phyloP scores from a whole-genome alignment of 352 stramenopile species.

The Pythium coloratum region DNA sequence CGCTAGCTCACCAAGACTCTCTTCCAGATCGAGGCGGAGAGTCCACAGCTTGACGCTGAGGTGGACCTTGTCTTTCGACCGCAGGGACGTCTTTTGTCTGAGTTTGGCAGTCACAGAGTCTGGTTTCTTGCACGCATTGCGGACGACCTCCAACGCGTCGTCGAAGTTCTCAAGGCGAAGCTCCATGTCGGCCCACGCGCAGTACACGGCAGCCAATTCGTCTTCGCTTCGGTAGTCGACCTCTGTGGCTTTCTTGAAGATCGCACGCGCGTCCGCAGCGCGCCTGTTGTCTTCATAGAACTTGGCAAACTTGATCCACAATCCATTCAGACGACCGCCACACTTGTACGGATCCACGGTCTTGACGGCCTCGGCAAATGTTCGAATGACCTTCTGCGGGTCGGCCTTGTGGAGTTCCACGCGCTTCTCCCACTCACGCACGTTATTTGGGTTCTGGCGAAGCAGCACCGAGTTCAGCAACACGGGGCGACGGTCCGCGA shows the following conservation, averaged over 20 bases:
- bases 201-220: constrained; percentile 95
- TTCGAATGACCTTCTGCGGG: constrained; percentile 68
- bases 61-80: constrained; percentile 81
- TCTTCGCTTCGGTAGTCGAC: constrained; percentile 82
- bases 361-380: constrained; percentile 91
- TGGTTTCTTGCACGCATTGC: constrained; percentile 74
- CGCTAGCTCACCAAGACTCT: constrained; percentile 95
- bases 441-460: constrained; percentile 98
- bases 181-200: constrained; percentile 95
- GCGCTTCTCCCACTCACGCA: constrained; percentile 97
- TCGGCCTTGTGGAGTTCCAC: constrained; percentile 81
- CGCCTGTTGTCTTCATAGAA: constrained; percentile 95
- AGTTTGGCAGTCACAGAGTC: constrained; percentile 43
- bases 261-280: constrained; percentile 89
- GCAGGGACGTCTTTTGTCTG: constrained; percentile 54
- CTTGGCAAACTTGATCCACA: constrained; percentile 95
- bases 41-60: constrained; percentile 94
- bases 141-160: constrained; percentile 89
- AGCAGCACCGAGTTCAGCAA: constrained; percentile 95
- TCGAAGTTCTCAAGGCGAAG: constrained; percentile 95
- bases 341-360: constrained; percentile 87
- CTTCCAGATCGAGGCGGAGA: constrained; percentile 98
- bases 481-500: constrained; percentile 94
- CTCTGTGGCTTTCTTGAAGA: constrained; percentile 90
- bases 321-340: constrained; percentile 82